Percentiles rank a stretch among this genome's conserved stretches.
Conservation (phyloP, 176 grass and related monocot genomes). For the Juncus effusus region DNA sequence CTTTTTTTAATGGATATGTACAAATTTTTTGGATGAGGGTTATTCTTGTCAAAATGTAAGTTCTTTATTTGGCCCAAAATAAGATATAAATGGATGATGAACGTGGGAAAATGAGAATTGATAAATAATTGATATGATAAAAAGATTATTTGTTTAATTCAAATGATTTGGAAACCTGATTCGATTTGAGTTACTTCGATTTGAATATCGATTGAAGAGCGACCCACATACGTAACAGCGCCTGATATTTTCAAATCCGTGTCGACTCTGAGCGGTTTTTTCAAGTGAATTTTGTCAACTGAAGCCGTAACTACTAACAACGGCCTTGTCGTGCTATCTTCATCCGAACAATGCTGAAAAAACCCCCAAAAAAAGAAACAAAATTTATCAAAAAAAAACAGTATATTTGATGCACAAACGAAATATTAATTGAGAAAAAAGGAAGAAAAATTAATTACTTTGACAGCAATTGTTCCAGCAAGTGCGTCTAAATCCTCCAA, state of each 20-base stretch:
- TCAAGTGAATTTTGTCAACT: slow-evolving; percentile 88
- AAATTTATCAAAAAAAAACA: background rate
- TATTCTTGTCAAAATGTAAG: background rate
- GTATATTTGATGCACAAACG: background rate
- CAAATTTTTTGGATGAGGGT: no score
- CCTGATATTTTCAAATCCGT: slow-evolving; percentile 79
- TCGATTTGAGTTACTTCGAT: slow-evolving; percentile 80
- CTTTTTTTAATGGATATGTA: no score
- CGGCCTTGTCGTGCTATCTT: slow-evolving; percentile 85
- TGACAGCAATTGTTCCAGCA: slow-evolving; percentile 85
- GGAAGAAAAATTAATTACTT: slow-evolving; percentile 40
- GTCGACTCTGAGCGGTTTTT: slow-evolving; percentile 69
- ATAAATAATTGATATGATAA: no score
- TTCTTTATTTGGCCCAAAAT: background rate
- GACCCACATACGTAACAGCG: slow-evolving; percentile 89
- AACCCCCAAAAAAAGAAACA: background rate
- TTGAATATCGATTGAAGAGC: slow-evolving; percentile 94
- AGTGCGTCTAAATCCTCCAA: slow-evolving; percentile 97
- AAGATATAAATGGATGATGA: background rate
- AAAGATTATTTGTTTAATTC: no score
- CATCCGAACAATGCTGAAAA: slow-evolving; percentile 82
- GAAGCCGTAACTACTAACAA: slow-evolving; percentile 91
- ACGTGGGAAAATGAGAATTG: background rate
- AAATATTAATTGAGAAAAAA: background rate
- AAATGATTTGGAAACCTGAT: background rate